Evolutionary conservation across 306 rosid species (phyloP), one percentile per base, ranked within the genome.

Genomic region (Cucumis hystrix): DNA sequence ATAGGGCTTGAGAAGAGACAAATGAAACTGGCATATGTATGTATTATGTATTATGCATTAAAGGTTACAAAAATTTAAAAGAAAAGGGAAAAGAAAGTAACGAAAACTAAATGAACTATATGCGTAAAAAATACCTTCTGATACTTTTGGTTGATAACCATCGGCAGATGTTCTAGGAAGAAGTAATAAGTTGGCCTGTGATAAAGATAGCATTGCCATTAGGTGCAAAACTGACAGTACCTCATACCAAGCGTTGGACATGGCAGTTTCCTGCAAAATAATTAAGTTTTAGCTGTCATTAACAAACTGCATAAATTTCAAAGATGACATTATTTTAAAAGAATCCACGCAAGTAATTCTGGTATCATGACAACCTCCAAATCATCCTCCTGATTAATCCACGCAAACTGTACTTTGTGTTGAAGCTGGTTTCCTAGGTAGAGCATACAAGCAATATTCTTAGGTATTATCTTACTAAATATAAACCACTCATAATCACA

Each of bases 351-450:
- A 69, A 69, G 30, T 43, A 69, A 23, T 43, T 45, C 35, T n/a
- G 18, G 58, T n/a, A 49, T 67, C 47, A 74, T 59, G 65, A 80
- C 75, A 71, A 92, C 98, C 97, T 95, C 97, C 76, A 86, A 86
- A 9, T 92, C 97, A 80, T 95, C 98, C 83, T 95, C 98, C 85
- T 95, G 97, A 86, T 95, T 95, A 66, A 95, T 82, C 98, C 98
- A 95, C 63, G 80, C 81, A 90, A 89, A 95, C 78, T 88, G 93
- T 68, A 90, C 92, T 86, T 86, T 92, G 85, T 89, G 87, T 69
- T 95, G 97, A 77, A 95, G 93, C 83, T 95, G 97, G 85, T 88
- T 92, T 86, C 98, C 98, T 95, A 81, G 78, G 89, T 76, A 77
- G 47, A 62, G 84, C 59, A 84, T 60, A 81, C 49, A 78, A 76